Base-by-base conservation (phyloP, 257 asterid genomes). In the Parsonsia alboflavescens region DNA sequence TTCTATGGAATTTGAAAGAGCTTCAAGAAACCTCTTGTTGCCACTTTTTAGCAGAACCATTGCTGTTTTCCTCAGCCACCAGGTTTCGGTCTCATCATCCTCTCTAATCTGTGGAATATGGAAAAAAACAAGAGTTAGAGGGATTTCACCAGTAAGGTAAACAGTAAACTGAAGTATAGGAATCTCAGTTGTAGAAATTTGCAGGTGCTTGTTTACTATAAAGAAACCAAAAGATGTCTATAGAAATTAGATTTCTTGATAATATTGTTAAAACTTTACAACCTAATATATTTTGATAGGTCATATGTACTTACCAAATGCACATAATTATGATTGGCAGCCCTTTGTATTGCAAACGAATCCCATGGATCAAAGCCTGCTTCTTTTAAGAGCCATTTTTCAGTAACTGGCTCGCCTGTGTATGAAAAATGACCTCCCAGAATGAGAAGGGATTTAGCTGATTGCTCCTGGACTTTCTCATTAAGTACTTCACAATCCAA, bases 351-450 rank as follows among this genome's bases (percentile, higher is more conserved):
- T 66, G n/a, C 49, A 73, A 73, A 83, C 30, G 80, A 64, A 71
- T 59, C 79, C 41, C 80, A 73, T 17, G 49, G 5, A 63, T 82
- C 75, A 22, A 78, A 73, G 22, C 89, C 89, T 36, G 97, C 95
- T 84, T 85, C 84, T 78, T 77, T 81, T 82, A 93, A 78, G 42
- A 93, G 85, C 87, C 90, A 87, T 84, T 77, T 76, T 77, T 90
- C 97, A 3, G 85, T 68, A 44, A 75, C 81, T 30, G 91, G 79
- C 46, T 88, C 90, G 52, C 98, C 98, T 1, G 78, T 83, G 73
- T 88, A 89, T 26, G 98, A 86, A 76, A 93, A 93, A 15, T 81
- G 88, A n/a, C 98, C 92, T 71, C 93, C 96, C 3, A 93, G 82
- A 45, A 90, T 80, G 73, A 80, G 62, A 49, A 93, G 89, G 41